Conservation (phyloP, 768 basidiomycete genomes). For the Fistulinella prunicolor region DNA sequence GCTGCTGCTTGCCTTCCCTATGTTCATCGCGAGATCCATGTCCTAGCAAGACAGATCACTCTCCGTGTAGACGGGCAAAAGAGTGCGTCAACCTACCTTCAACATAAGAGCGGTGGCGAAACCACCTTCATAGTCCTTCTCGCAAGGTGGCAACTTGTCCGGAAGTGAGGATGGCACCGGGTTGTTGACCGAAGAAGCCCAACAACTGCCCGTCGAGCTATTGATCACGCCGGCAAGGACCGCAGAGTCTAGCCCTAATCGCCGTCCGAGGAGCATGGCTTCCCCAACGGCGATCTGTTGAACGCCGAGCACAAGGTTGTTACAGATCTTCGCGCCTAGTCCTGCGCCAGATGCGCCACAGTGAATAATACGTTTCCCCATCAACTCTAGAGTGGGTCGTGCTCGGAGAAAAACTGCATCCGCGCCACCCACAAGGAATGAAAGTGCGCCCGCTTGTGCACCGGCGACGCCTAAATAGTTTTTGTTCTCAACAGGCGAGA, state of each 20-base stretch:
- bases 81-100: slow-evolving; percentile 47
- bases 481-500: slow-evolving; percentile 4
- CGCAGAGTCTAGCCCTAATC: slow-evolving; percentile 73
- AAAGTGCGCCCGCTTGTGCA: slow-evolving; percentile 81
- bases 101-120: slow-evolving; percentile 83
- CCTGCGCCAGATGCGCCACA: slow-evolving; percentile 83
- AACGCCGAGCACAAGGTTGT: slow-evolving; percentile 76
- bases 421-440: slow-evolving; percentile 89
- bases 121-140: slow-evolving; percentile 80
- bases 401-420: slow-evolving; percentile 54
- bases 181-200: slow-evolving; percentile 85
- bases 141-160: slow-evolving; percentile 75
- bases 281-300: slow-evolving; percentile 85
- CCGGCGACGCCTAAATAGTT: slow-evolving; percentile 79
- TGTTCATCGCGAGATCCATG: slow-evolving; percentile 73
- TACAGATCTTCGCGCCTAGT: slow-evolving; percentile 87
- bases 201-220: slow-evolving; percentile 79
- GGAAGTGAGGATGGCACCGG: slow-evolving; percentile 75
- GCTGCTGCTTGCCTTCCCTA: slow-evolving; percentile 48
- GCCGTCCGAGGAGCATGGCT: slow-evolving; percentile 84
- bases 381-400: slow-evolving; percentile 57
- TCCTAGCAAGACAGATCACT: slow-evolving; percentile 49
- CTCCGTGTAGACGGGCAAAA: not conserved
- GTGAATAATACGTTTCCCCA: slow-evolving; percentile 82
- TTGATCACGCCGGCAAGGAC: slow-evolving; percentile 83